These are phyloP conservation scores for Tylopilus plumbeoviolaceoides DNA, from an alignment of 768 basidiomycete species.

Conservation along the genomic window DNA sequence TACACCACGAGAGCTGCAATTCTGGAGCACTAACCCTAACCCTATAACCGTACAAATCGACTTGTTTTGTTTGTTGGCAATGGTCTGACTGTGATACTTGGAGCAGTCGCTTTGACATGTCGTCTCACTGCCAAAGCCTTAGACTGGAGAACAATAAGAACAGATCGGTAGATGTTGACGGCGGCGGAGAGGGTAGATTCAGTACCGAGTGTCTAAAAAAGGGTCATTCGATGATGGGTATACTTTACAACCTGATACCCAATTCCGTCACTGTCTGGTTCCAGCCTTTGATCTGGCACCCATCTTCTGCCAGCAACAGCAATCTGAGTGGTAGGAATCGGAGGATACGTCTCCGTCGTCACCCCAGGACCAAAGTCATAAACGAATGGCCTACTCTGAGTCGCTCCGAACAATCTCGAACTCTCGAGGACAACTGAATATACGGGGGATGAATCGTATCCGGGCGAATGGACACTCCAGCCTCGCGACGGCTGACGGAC, in stretches of 20 bases:
- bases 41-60: no score
- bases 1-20: no score
- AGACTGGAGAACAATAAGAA: no score
- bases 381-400: conserved; percentile 72
- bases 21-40: no score
- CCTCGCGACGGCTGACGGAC: conserved; percentile 56
- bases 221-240: conserved; percentile 28
- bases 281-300: conserved; percentile 19
- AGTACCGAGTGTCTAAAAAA: background rate
- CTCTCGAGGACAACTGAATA: conserved; percentile 73
- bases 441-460: conserved; percentile 75
- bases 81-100: no score
- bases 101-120: no score
- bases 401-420: conserved; percentile 74
- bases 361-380: conserved; percentile 75
- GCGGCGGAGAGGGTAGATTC: no score
- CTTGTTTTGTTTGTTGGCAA: no score
- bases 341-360: conserved; percentile 50
- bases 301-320: conserved; percentile 19
- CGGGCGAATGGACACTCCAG: conserved; percentile 79
- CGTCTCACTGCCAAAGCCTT: no score
- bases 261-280: conserved; percentile 34
- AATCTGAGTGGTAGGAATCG: conserved; percentile 24
- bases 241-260: conserved; percentile 53
- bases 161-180: no score